Evolutionary conservation across 345 rosid genomes (phyloP), one percentile per base, ranked within the genome.

Genomic region (Gossypium mustelinum): DNA sequence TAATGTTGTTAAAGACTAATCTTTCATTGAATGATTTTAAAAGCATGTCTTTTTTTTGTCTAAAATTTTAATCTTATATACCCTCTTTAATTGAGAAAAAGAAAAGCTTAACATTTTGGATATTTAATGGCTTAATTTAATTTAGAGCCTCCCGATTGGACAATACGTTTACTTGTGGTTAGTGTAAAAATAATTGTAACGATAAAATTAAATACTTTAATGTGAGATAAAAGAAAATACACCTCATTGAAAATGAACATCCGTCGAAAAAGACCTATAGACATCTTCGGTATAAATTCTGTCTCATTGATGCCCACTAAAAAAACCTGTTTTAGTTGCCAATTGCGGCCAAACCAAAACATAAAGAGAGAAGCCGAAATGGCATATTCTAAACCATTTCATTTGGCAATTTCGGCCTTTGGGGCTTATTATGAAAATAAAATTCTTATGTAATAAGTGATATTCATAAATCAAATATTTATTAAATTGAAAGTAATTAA

Each of bases 91-190:
- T 34, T 34, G 39, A 34, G 6, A 34, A 34, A 34, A 34, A 34
- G 39, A 34, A 34, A 34, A 34, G 3, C 1, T 6, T 34, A 47
- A 47, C 16, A 9, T 47, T 47, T 11, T 11, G 16, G 14, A 12
- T 47, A 47, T 12, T 2, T 47, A 54, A 54, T 54, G 58, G 22
- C 22, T 20, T 57, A 57, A 61, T 20, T 1, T 61, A 61, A 29
- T 27, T 61, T 13, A 61, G 20, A 18, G 39, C 39, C 39, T 29
- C 0, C 4, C 0, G 41, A 5, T 0, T 5, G 0, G 7, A 0
- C 0, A 0, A 1, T 34, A 1, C 2, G 1, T 34, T 1, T 34
- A 34, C 1, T 34, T 5, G 2, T 1, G 1, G 0, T 5, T 34
- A 5, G 41, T 5, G 0, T 5, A 34, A 34, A 34, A 34, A 34